Percentiles rank a stretch among this genome's conserved stretches.
These are phyloP conservation scores for Hyaloperonospora brassicae DNA, from an alignment of 352 stramenopile species.

Conservation along the genomic window DNA sequence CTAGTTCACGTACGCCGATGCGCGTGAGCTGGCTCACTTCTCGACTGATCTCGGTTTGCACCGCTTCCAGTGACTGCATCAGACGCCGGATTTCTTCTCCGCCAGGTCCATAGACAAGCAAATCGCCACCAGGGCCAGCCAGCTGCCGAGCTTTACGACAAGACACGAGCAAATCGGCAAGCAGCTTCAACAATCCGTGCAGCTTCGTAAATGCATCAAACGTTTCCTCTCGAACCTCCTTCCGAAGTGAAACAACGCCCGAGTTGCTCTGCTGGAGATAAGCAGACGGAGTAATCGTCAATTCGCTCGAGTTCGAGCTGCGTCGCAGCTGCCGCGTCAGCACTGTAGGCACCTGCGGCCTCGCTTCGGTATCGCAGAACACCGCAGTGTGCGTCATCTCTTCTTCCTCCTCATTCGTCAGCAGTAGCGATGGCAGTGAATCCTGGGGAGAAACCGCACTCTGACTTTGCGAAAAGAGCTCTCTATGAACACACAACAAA, in stretches of 20 bases:
- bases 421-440: constrained; percentile 36
- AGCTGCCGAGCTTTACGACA: constrained; percentile 77
- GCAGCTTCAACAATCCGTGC: constrained; percentile 69
- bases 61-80: constrained; percentile 76
- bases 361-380: constrained; percentile 62
- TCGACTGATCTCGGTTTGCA: constrained; percentile 70
- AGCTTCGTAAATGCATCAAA: constrained; percentile 72
- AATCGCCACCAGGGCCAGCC: constrained; percentile 66
- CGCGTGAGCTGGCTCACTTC: constrained; percentile 71
- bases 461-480: constrained; percentile 45
- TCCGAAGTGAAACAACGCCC: constrained; percentile 57
- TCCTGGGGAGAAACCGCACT: constrained; percentile 29
- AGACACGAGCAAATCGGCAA: constrained; percentile 75
- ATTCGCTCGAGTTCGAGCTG: constrained; percentile 36
- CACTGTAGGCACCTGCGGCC: constrained; percentile 53
- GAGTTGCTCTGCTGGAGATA: constrained; percentile 70
- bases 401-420: constrained; percentile 66
- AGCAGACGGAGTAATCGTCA: constrained; percentile 47
- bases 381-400: constrained; percentile 63
- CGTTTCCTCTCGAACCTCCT: constrained; percentile 45
- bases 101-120: constrained; percentile 78
- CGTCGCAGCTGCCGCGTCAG: constrained; percentile 44
- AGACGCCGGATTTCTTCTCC: constrained; percentile 73
- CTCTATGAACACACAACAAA: constrained; percentile 19
- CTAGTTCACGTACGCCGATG: constrained; percentile 72